Percentiles rank a stretch among this genome's conserved stretches.
Conservation (phyloP, 2,329 filamentous ascomycete species). For the Venturia asperata region DNA sequence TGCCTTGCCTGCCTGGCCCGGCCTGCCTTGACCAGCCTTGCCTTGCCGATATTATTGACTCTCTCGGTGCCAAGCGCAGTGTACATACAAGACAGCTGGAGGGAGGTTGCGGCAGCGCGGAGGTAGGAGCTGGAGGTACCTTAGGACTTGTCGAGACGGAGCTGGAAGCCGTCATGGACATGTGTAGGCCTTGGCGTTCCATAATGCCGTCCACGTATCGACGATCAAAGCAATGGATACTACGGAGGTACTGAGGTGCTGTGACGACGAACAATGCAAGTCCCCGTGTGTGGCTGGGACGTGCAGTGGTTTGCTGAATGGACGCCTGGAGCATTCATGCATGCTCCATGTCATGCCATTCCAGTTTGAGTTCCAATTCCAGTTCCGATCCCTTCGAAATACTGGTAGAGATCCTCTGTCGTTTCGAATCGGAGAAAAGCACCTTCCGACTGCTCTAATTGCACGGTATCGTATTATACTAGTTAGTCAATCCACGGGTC, state of each 20-base stretch:
- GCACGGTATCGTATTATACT: too few relatives aligned
- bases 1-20: too few relatives aligned
- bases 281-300: background rate
- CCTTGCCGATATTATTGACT: constrained; percentile 7
- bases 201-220: background rate
- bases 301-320: background rate
- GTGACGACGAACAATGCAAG: background rate
- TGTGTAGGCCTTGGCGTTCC: too few relatives aligned
- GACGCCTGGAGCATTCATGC: background rate
- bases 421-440: background rate
- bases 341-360: background rate
- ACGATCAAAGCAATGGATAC: too few relatives aligned
- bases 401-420: background rate
- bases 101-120: background rate
- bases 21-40: background rate
- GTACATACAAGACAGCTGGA: background rate
- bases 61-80: background rate
- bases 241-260: too few relatives aligned
- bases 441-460: background rate
- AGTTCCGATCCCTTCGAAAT: background rate
- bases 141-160: background rate
- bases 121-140: too few relatives aligned
- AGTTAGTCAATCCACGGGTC: background rate
- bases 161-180: background rate
- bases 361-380: background rate